Conservation (phyloP, 768 basidiomycete species). For the Podaxis sp. region DNA sequence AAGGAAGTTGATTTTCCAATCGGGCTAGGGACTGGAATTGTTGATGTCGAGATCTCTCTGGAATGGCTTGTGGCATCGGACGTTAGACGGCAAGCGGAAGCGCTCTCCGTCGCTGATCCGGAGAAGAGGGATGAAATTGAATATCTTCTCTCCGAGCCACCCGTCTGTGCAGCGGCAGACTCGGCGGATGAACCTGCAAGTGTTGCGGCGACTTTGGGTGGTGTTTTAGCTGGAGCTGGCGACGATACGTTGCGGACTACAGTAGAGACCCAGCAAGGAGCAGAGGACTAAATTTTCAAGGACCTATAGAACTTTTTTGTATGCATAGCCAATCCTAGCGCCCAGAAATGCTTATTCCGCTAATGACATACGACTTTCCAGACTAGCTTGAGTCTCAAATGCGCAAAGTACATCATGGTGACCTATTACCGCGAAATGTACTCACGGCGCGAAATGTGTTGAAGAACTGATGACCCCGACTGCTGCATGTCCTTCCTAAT, state of each 20-base stretch:
- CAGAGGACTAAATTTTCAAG: no score
- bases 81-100: background rate
- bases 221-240: no score
- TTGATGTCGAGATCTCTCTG: slow-evolving; percentile 64
- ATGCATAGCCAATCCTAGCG: no score
- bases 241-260: no score
- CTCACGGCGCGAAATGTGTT: background rate
- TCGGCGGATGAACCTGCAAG: slow-evolving; percentile 24
- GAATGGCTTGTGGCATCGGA: slow-evolving; percentile 33
- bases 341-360: no score
- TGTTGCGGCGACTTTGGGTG: slow-evolving; percentile 22
- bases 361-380: no score
- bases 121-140: slow-evolving; percentile 5
- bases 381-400: background rate
- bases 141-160: slow-evolving; percentile 11
- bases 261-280: no score
- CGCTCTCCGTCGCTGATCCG: slow-evolving; percentile 15
- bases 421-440: background rate
- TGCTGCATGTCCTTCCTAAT: slow-evolving; percentile 14
- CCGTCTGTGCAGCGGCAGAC: slow-evolving; percentile 13
- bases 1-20: slow-evolving; percentile 77
- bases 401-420: background rate
- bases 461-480: background rate
- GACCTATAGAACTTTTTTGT: no score
- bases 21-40: slow-evolving; percentile 61